Evolutionary conservation across 257 asterid genomes (phyloP).

Genomic region (Jacaranda copaia): DNA sequence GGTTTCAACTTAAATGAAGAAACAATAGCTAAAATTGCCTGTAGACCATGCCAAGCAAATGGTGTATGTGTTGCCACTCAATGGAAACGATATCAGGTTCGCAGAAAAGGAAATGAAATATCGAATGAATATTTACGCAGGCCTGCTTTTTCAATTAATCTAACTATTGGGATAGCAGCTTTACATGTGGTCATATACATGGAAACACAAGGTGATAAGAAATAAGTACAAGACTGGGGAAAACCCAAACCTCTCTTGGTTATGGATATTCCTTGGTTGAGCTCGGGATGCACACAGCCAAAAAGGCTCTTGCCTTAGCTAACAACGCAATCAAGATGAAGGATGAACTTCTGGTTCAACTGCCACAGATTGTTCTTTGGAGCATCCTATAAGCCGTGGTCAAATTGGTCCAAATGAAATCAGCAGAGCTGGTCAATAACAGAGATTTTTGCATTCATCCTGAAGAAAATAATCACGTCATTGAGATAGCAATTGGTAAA

Average conservation of each 20-base stretch:
- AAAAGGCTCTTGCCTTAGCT: conserved; percentile 18
- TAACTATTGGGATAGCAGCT: conserved; percentile 38
- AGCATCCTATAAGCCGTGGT: too few species aligned
- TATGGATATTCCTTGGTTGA: background rate
- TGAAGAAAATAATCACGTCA: conserved; percentile 7
- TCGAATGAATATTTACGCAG: conserved; percentile 13
- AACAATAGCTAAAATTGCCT: background rate
- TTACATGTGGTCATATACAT: conserved; percentile 42
- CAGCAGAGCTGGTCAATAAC: background rate
- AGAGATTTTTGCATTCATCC: conserved; percentile 26
- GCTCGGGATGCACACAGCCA: conserved; percentile 20
- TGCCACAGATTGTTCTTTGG: conserved; percentile 1
- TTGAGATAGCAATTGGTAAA: conserved; percentile 12
- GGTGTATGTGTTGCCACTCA: background rate
- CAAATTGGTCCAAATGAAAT: background rate
- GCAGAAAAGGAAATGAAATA: conserved; percentile 7
- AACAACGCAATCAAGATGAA: background rate
- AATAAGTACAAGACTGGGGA: background rate
- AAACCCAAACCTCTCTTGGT: conserved; percentile 19
- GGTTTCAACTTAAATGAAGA: background rate
- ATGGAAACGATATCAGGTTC: background rate
- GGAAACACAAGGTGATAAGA: background rate
- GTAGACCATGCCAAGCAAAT: too few species aligned
- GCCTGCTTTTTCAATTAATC: conserved; percentile 31
- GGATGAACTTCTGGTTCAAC: conserved; percentile 22